phyloP scores from a whole-genome alignment of 2,329 filamentous ascomycete genomes.

The Diaporthe citrichinensis region DNA sequence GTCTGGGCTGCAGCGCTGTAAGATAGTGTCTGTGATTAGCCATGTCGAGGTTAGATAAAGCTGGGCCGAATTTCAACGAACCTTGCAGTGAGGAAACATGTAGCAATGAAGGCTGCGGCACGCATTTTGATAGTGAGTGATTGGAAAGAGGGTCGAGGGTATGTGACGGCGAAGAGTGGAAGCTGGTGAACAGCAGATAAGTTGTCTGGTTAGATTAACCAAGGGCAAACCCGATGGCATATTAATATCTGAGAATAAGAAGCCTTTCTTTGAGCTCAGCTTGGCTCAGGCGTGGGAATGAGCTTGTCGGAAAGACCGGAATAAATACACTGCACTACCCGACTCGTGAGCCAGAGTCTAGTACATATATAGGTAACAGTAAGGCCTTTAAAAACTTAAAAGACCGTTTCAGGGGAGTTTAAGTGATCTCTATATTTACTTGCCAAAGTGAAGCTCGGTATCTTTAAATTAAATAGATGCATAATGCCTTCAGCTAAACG shows the following conservation, averaged over 20 bases:
- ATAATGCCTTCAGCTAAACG: not conserved
- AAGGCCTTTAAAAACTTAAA: not conserved
- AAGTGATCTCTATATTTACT: no score
- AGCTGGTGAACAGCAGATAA: not conserved
- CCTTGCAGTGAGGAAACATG: constrained; percentile 12
- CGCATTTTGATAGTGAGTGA: not conserved
- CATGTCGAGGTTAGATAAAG: not conserved
- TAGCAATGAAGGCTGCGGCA: constrained; percentile 1
- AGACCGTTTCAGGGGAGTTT: no score
- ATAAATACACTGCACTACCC: not conserved
- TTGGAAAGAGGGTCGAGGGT: not conserved
- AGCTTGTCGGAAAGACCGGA: not conserved
- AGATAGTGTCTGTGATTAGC: not conserved
- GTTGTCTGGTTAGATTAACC: not conserved
- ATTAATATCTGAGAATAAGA: not conserved
- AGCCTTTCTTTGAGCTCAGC: not conserved
- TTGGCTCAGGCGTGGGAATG: not conserved
- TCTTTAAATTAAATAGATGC: no score
- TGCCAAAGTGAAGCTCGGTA: no score
- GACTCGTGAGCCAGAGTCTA: not conserved
- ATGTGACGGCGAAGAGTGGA: not conserved
- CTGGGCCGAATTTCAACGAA: not conserved
- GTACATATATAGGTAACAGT: not conserved
- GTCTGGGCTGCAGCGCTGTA: constrained; percentile 14
- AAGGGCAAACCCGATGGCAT: not conserved